Evolutionary conservation across 208 protist species (phyloP).

Genomic region (Blastocrithidia nonstop): DNA sequence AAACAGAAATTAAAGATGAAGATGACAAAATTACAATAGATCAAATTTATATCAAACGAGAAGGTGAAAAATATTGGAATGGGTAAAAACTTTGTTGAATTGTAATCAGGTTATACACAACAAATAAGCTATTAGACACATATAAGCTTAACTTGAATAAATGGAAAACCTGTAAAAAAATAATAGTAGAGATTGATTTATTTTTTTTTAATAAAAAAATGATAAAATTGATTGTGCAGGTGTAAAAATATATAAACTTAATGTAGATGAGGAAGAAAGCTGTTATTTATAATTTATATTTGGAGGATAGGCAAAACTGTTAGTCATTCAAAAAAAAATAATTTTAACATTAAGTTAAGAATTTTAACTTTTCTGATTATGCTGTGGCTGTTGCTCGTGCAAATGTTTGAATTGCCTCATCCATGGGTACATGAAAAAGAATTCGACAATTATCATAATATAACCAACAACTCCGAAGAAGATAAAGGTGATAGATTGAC

Average conservation of each 20-base stretch:
- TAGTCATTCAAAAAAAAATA: constrained; percentile 2
- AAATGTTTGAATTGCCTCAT: too few species aligned
- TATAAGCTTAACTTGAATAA: not conserved
- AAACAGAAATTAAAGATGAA: too few species aligned
- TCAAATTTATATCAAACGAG: too few species aligned
- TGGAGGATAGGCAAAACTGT: not conserved
- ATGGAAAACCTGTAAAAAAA: not conserved
- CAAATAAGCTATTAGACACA: not conserved
- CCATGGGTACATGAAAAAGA: too few species aligned
- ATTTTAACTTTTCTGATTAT: too few species aligned
- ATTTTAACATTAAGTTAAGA: not conserved
- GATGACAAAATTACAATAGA: too few species aligned
- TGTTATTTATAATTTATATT: not conserved
- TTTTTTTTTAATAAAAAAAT: not conserved
- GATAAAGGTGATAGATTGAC: not conserved
- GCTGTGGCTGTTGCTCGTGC: too few species aligned
- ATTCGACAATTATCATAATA: too few species aligned
- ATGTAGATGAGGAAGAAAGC: not conserved
- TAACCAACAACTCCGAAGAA: too few species aligned
- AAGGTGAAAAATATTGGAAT: too few species aligned
- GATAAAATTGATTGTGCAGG: not conserved
- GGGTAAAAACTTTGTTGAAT: too few species aligned
- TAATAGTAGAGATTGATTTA: not conserved
- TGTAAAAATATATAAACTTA: not conserved
- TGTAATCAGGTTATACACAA: not conserved